These are phyloP conservation scores for Puccinia coronata DNA, from an alignment of 1,284 basidiomycete species.

Conservation along the genomic window DNA sequence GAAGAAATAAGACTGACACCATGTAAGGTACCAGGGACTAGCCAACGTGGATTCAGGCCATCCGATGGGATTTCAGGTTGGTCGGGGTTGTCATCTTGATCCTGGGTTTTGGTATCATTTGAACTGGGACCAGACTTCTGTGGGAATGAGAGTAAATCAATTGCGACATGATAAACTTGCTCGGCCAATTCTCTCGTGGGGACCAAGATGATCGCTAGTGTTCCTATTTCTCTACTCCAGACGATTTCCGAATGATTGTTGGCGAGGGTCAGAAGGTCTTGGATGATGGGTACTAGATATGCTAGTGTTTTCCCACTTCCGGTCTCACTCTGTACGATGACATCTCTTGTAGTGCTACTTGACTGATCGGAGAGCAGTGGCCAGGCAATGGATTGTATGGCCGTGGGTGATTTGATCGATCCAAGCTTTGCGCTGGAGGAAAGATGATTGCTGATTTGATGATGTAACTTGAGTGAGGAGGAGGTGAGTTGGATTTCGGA, in stretches of 20 bases:
- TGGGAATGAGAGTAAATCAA: constrained; percentile 65
- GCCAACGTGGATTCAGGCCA: constrained; percentile 69
- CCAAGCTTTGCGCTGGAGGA: constrained; percentile 20
- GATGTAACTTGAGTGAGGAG: constrained; percentile 33
- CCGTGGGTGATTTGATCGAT: constrained; percentile 31
- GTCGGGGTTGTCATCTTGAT: constrained; percentile 63
- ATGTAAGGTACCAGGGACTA: constrained; percentile 84
- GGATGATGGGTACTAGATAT: constrained; percentile 91
- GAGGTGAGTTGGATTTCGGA: constrained; percentile 36
- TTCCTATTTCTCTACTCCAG: constrained; percentile 79
- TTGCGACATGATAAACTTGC: constrained; percentile 78
- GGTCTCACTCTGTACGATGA: constrained; percentile 95
- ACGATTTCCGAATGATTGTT: constrained; percentile 65
- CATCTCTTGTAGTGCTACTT: constrained; percentile 65
- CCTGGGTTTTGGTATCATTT: constrained; percentile 56
- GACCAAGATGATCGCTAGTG: constrained; percentile 88
- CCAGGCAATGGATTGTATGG: constrained; percentile 43
- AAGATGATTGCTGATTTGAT: constrained; percentile 36
- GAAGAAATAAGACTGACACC: constrained; percentile 25
- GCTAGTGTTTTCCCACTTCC: constrained; percentile 97
- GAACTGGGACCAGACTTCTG: constrained; percentile 51
- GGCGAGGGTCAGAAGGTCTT: constrained; percentile 86
- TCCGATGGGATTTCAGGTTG: constrained; percentile 65
- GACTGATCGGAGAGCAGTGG: constrained; percentile 17
- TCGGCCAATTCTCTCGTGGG: constrained; percentile 93